Evolutionary conservation across 345 rosid species (phyloP).

Genomic region (Salix arbutifolia): DNA sequence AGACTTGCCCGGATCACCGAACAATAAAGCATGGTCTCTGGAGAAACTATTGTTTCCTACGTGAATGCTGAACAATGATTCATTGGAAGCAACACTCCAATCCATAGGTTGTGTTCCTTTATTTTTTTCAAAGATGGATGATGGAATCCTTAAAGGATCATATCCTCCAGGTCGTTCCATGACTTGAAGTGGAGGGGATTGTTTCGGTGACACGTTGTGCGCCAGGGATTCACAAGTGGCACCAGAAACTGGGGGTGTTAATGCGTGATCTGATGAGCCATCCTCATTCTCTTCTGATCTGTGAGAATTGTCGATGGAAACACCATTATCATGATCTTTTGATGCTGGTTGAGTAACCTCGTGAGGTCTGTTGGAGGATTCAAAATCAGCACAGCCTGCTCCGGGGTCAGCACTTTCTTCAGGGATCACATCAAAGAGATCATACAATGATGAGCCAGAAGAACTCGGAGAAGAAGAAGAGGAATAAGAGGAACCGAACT

Average conservation of each 20-base stretch:
- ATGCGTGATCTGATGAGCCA: slow-evolving; percentile 15
- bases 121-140: slow-evolving; percentile 45
- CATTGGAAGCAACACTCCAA: slow-evolving; percentile 65
- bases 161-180: slow-evolving; percentile 51
- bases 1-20: slow-evolving; percentile 24
- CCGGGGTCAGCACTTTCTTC: neutral
- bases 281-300: slow-evolving; percentile 15
- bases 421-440: slow-evolving; percentile 21
- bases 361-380: neutral
- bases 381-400: neutral
- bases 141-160: slow-evolving; percentile 57
- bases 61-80: slow-evolving; percentile 69
- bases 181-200: slow-evolving; percentile 65
- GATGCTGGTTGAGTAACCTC: slow-evolving; percentile 1
- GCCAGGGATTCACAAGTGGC: slow-evolving; percentile 29
- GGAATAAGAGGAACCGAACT: slow-evolving; percentile 26
- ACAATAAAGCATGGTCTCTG: slow-evolving; percentile 18
- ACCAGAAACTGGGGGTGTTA: slow-evolving; percentile 39
- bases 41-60: slow-evolving; percentile 55
- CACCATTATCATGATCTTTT: neutral
- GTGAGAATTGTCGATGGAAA: slow-evolving; percentile 12
- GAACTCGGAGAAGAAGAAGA: slow-evolving; percentile 27
- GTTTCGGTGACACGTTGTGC: slow-evolving; percentile 25
- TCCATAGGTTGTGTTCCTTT: slow-evolving; percentile 39
- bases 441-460: slow-evolving; percentile 35